Evolutionary conservation across 805 yeast species (phyloP), one percentile per base, ranked within the genome.

Genomic region (Yarrowia alimentaria): DNA sequence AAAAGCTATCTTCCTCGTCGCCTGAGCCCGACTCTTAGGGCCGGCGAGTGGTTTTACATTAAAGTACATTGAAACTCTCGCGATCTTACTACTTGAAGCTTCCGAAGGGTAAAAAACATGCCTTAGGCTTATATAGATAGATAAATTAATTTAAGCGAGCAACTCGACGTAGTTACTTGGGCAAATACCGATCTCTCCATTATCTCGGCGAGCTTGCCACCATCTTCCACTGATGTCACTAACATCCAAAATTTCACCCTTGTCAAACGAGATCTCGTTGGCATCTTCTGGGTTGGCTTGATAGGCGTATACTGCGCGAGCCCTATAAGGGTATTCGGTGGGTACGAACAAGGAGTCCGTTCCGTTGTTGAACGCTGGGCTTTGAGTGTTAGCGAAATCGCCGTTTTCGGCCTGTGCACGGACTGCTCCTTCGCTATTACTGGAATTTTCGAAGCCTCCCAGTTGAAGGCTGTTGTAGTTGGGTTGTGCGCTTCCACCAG

Each of bases 171-270:
- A 91, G 67, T 91, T 93, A 60, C 95, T 83, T 45, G 99, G 98
- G 67, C 96, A 89, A 61, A 91, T 91, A 58, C 98, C 99, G 34
- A 88, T 85, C 65, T 89, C 93, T 25, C 99, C 99, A 58, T 80
- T 84, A 7, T 83, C 75, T 62, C 90, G 79, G 65, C 85, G 80
- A 31, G 96, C 97, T 69, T 89, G 96, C 98, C 98, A 91, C 99
- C 99, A 91, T 69, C 94, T 82, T 37, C 97, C 97, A 57, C 85
- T 85, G 53, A 88, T 87, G 62, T 91, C 97, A 58, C 87, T 87
- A 25, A 91, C 95, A 61, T 83, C 88, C 65, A 91, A 75, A n/a
- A 88, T 71, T 66, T 91, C 98, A 52, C 93, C 96, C 66, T 90
- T 88, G 56, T 76, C 80, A 62, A 91, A 93, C 5, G 95, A 84